Evolutionary conservation across 352 stramenopile genomes (phyloP).

Genomic region (Globisporangium viniferum): DNA sequence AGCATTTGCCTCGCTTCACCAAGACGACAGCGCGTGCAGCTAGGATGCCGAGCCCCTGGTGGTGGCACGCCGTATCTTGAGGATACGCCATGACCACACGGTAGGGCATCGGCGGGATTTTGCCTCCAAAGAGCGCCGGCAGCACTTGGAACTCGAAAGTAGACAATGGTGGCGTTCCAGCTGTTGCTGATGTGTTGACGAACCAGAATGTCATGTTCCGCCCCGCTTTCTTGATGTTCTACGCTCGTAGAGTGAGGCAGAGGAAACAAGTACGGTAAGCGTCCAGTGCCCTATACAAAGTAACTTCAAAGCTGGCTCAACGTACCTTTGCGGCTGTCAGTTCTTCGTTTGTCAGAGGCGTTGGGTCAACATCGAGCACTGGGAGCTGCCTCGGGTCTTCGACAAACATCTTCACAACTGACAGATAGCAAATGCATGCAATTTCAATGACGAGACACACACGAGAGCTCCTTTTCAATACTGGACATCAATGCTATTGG

Average conservation of each 20-base stretch:
- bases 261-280: not conserved
- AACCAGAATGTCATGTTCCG: constrained; percentile 54
- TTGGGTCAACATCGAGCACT: constrained; percentile 22
- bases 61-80: constrained; percentile 65
- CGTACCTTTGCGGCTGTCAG: constrained; percentile 31
- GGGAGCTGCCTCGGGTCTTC: constrained; percentile 25
- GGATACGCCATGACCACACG: constrained; percentile 62
- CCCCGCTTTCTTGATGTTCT: constrained; percentile 47
- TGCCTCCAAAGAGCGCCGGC: constrained; percentile 51
- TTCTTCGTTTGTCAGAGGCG: constrained; percentile 46
- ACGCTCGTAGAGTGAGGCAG: not conserved
- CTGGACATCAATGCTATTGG: too few species aligned
- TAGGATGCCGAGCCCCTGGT: constrained; percentile 55
- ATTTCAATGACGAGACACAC: too few species aligned
- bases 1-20: constrained; percentile 69
- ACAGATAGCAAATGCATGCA: not conserved
- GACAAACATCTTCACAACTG: constrained; percentile 15
- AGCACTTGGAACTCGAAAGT: constrained; percentile 39
- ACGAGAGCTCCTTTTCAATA: too few species aligned
- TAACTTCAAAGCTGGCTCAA: not conserved
- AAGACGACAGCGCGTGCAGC: constrained; percentile 55
- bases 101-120: constrained; percentile 44
- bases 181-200: constrained; percentile 26
- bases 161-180: not conserved
- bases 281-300: not conserved